Base-by-base conservation (phyloP, 495 filamentous ascomycete genomes). In the Aspergillus leporis region DNA sequence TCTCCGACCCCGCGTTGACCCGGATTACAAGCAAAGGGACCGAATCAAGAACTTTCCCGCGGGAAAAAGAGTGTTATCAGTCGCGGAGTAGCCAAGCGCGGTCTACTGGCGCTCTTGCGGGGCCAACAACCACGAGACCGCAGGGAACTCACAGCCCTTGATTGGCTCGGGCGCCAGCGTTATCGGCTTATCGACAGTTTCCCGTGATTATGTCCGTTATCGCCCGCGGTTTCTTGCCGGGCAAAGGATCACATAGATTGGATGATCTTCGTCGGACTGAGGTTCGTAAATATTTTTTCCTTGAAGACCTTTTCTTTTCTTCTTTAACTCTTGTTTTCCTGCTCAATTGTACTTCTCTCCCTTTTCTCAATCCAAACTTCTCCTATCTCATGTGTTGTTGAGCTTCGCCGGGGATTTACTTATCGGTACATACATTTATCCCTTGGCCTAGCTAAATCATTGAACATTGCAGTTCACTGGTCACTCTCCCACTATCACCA, bases 341-440 rank as follows among this genome's bases (percentile, higher is more conserved):
- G 34, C 22, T 52, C 28, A 40, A 18, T 32, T 48, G 47, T 23
- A 38, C 63, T 64, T 61, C 54, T 68, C 58, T 61, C 66, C 48
- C 56, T 74, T 74, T 75, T 58, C 51, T 61, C 67, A 60, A 45
- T 66, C 61, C 56, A 53, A 57, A 63, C 60, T 59, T 43, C 41
- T 34, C 40, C 21, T 47, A 7, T 5, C 49, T 56, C 48, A 58
- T 53, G 14, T 49, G 25, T 31, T 53, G 56, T 31, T 53, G 56
- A 53, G 30, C 31, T 19, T 55, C 18, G 19, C 31, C 21, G 34
- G 31, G 25, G 43, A 46, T 45, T 47, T 8, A 23, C 21, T 18
- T 22, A 12, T 47, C 47, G 28, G 23, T 18, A 28, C 21, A 41
- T 41, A 41, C 13, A 5, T 41, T 6, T 51, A 53, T 59, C 36